Evolutionary conservation across 345 rosid species (phyloP), one percentile per base, ranked within the genome.

Genomic region (Ricinus communis): DNA sequence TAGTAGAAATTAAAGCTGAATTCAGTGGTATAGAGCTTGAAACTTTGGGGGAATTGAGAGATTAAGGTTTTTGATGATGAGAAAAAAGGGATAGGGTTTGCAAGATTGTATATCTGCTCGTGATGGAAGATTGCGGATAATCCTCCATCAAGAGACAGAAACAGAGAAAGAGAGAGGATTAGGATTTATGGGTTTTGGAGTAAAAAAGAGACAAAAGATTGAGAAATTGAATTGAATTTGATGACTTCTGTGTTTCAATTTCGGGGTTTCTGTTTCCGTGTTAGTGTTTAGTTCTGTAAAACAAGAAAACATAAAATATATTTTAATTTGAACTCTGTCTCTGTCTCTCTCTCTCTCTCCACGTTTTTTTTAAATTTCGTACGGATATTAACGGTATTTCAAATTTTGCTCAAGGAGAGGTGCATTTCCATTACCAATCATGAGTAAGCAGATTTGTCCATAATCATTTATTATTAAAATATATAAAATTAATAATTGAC

Each of bases 131-230:
- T 18, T 27, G 64, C 13, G 53, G 64, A 28, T 5, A 38, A 58
- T 53, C 69, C 22, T 62, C 70, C 74, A 63, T 53, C 70, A 8
- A 75, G 72, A 66, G 61, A 56, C 61, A 56, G 36, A 28, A n/a
- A 16, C 28, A 43, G 25, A 21, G 60, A 27, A 27, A 50, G 60
- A 38, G 41, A 66, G 25, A 24, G 27, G 40, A 61, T 14, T 27
- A 10, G 21, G 49, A 55, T 10, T 13, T 50, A 18, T 18, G 40
- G 24, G 8, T 19, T 30, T 30, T 27, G 28, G n/a, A 7, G 19
- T 33, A 6, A 33, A 33, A 6, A 33, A 25, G 13, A 41, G 36
- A 46, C 1, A 27, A 19, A 21, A 21, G 36, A 8, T 4, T 10
- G 21, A 14, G 18, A 1, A 51, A 36, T 12, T 5, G 22, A 52